These are phyloP conservation scores for Fusarium longipes DNA, from an alignment of 2,329 filamentous ascomycete species.

Conservation along the genomic window DNA sequence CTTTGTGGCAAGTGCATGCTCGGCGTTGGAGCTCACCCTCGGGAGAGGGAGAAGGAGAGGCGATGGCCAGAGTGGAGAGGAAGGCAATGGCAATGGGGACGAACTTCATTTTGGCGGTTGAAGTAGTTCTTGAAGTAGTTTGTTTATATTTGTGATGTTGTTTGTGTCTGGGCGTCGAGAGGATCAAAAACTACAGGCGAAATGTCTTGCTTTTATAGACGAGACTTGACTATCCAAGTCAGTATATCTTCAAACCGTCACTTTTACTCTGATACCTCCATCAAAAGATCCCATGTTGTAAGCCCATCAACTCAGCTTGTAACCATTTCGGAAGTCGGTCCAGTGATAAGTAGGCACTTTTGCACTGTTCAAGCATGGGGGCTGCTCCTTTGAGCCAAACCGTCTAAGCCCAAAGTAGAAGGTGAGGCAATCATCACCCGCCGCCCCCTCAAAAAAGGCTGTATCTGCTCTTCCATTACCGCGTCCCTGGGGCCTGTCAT, in stretches of 20 bases:
- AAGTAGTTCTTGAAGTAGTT: too few species aligned
- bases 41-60: constrained; percentile 7
- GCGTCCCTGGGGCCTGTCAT: not conserved
- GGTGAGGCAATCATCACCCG: constrained; percentile 4
- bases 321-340: constrained; percentile 21
- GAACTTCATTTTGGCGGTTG: constrained; percentile 24
- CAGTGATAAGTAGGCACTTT: constrained; percentile 24
- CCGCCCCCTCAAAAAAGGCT: not conserved
- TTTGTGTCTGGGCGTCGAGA: too few species aligned
- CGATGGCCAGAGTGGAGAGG: constrained; percentile 22
- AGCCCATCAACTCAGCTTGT: not conserved
- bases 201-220: not conserved
- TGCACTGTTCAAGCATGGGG: not conserved
- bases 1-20: constrained; percentile 11
- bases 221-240: fast-evolving
- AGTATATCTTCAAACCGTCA: not conserved
- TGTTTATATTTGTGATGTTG: too few species aligned
- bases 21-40: not conserved
- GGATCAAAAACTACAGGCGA: fast-evolving
- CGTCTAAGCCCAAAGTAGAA: not conserved
- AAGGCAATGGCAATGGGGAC: constrained; percentile 5
- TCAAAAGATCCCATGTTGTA: constrained; percentile 12
- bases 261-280: not conserved
- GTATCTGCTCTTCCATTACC: not conserved
- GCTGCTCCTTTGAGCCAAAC: not conserved